Evolutionary conservation across 2,329 filamentous ascomycete species (phyloP).

Genomic region (Colletotrichum paranaense): DNA sequence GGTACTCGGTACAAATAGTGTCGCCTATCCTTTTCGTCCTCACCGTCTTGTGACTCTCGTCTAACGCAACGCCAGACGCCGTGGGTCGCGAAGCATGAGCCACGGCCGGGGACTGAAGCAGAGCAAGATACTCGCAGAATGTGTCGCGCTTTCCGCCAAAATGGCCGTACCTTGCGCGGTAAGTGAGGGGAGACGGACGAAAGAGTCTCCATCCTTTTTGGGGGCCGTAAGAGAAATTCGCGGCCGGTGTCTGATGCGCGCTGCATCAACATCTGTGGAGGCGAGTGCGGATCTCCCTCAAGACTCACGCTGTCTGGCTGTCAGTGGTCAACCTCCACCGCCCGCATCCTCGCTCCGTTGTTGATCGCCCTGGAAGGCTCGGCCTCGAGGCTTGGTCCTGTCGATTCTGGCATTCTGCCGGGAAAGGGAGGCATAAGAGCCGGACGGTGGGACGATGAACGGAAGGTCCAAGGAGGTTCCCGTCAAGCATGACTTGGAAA

Average conservation of each 20-base stretch:
- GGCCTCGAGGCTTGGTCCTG: not conserved
- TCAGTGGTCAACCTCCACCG: not conserved
- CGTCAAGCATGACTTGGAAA: not conserved
- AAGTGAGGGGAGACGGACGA: not conserved
- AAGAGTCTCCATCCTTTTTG: slow-evolving; percentile 20
- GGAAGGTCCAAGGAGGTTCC: not conserved
- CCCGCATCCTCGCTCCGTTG: not conserved
- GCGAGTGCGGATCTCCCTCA: not conserved
- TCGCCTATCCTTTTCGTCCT: slow-evolving; percentile 17
- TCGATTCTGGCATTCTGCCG: not conserved
- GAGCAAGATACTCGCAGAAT: not conserved
- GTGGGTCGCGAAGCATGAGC: not conserved
- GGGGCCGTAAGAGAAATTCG: slow-evolving; percentile 14
- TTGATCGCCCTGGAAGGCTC: not conserved
- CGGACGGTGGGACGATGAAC: slow-evolving; percentile 19
- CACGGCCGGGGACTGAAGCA: not conserved
- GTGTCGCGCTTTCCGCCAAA: not conserved
- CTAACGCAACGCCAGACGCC: not conserved
- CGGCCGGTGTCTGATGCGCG: not conserved
- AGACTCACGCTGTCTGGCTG: not conserved
- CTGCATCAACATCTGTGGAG: slow-evolving; percentile 21
- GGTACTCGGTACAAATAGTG: not conserved
- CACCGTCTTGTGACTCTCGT: slow-evolving; percentile 10
- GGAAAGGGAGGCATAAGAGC: not conserved
- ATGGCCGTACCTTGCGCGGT: not conserved